Conservation (phyloP, 805 yeast genomes). For the Lipomyces orientalis region DNA sequence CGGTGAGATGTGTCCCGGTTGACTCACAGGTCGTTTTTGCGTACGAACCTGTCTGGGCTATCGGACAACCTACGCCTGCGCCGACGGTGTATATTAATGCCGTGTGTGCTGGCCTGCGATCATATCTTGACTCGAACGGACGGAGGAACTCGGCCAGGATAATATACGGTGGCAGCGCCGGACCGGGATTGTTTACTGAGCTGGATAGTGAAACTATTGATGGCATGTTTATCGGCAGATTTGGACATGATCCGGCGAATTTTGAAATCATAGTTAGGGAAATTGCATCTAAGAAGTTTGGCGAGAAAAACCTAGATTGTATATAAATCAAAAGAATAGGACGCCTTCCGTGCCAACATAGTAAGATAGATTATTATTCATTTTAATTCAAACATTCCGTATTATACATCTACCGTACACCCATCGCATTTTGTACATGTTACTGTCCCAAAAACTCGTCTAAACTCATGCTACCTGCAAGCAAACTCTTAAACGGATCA, state of each 20-base stretch:
- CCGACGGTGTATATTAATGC: slow-evolving; percentile 38
- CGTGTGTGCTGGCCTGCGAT: slow-evolving; percentile 39
- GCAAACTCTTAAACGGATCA: slow-evolving; percentile 24
- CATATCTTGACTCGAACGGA: slow-evolving; percentile 25
- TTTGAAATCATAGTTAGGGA: slow-evolving; percentile 40
- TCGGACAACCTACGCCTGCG: slow-evolving; percentile 44
- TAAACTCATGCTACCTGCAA: slow-evolving; percentile 38
- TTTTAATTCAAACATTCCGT: not conserved
- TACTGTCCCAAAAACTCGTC: slow-evolving; percentile 37
- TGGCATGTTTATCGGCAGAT: slow-evolving; percentile 43
- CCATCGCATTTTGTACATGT: not conserved
- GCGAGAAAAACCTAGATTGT: too few relatives aligned
- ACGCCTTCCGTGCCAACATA: too few relatives aligned
- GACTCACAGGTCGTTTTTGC: slow-evolving; percentile 38
- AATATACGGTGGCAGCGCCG: slow-evolving; percentile 43
- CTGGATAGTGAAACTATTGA: slow-evolving; percentile 38
- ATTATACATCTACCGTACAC: not conserved
- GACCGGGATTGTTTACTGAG: slow-evolving; percentile 39
- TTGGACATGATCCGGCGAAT: slow-evolving; percentile 41
- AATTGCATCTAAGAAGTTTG: slow-evolving; percentile 8
- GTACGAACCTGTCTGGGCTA: slow-evolving; percentile 46
- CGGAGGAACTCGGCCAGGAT: slow-evolving; percentile 26
- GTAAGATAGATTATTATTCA: too few relatives aligned
- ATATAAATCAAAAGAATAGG: too few relatives aligned
- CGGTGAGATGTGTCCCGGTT: slow-evolving; percentile 11